Evolutionary conservation across 148 eudicot genomes (phyloP).

Genomic region (Dianthus caryophyllus): DNA sequence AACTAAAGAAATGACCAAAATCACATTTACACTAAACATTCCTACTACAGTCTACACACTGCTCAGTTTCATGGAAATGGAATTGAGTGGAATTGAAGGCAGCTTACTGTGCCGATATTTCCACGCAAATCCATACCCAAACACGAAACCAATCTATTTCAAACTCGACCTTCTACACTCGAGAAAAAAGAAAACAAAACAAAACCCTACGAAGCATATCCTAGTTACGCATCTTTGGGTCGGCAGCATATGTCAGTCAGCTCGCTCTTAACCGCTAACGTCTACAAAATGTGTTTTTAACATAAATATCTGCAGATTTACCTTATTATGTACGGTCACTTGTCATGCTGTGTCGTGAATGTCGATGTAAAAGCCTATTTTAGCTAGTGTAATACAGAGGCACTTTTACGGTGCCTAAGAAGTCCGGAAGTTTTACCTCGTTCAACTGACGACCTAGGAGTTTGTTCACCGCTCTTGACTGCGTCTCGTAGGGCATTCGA

Average conservation of each 20-base stretch:
- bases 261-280: too few species aligned
- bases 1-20: too few species aligned
- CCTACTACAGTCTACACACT: too few species aligned
- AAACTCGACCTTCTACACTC: too few species aligned
- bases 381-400: constrained; percentile 37
- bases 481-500: constrained; percentile 42
- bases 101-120: constrained; percentile 14
- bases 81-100: constrained; percentile 35
- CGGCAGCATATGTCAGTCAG: too few species aligned
- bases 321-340: neutral
- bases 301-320: neutral
- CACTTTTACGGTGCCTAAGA: constrained; percentile 53
- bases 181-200: too few species aligned
- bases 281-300: too few species aligned
- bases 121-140: constrained; percentile 28
- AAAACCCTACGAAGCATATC: neutral
- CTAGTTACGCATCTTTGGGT: neutral
- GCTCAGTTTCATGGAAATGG: constrained; percentile 20
- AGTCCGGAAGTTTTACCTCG: constrained; percentile 34
- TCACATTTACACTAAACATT: too few species aligned
- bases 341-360: neutral
- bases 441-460: constrained; percentile 55
- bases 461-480: constrained; percentile 40
- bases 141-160: too few species aligned
- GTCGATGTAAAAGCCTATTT: neutral